Evolutionary conservation across 768 basidiomycete genomes (phyloP), one percentile per base, ranked within the genome.

Genomic region (Mycena metata): DNA sequence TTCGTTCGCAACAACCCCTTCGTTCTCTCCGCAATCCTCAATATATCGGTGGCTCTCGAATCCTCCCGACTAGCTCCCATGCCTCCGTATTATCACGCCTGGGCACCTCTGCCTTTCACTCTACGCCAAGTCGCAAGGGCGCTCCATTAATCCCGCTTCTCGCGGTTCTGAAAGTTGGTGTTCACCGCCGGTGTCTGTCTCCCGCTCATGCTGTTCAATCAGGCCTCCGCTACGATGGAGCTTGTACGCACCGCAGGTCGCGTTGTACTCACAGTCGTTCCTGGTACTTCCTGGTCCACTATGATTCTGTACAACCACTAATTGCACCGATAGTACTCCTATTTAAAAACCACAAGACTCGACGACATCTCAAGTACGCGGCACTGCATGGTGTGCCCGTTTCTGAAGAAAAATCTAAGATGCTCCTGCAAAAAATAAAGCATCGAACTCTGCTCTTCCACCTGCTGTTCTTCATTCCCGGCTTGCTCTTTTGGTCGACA

Each of bases 171-270:
- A 94, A 94, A 87, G 67, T 68, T 46, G 21, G 39, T 39, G 39
- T 39, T 30, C 39, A 15, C 39, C 39, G n/a, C 45, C 13, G 19
- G 15, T 55, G 7, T 24, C 13, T 7, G 23, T 60, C 41, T 13
- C 39, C 45, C 36, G 41, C 62, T 58, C 42, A 62, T 24, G 54
- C 12, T 21, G 42, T 46, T 65, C 62, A 55, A 49, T n/a, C 69
- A 96, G 94, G 85, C 91, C 1, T 93, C 94, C 5, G 85, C 89
- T n/a, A 86, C 90, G 0, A 82, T 96, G 56, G 90, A 91, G 73
- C 46, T 91, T 21, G 88, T 89, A 19, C 86, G 91, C 56, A 93
- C 89, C 10, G 87, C 88, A 49, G 89, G 85, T 50, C 87, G 94
- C 64, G 83, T 96, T 57, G 89, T 88, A 0, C 82, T 96, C 39